Evolutionary conservation across 345 rosid genomes (phyloP).

Genomic region (Odontarrhena argentea): DNA sequence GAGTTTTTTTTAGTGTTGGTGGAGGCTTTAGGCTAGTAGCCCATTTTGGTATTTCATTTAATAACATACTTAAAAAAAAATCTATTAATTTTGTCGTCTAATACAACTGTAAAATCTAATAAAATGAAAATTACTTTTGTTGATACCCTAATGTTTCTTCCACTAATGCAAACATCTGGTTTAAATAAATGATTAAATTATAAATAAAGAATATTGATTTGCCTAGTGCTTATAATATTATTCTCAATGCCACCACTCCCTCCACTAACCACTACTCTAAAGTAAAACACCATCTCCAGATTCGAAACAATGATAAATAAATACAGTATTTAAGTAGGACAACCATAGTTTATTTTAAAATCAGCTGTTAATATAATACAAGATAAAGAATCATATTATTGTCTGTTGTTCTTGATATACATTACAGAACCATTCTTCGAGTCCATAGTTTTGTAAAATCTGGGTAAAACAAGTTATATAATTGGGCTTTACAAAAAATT

Average conservation of each 20-base stretch:
- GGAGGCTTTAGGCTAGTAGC: slow-evolving; percentile 39
- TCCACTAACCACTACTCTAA: slow-evolving; percentile 32
- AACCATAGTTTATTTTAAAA: too few species aligned
- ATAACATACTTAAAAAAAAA: slow-evolving; percentile 23
- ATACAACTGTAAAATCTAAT: slow-evolving; percentile 30
- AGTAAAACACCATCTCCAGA: slow-evolving; percentile 27
- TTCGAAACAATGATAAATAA: slow-evolving; percentile 3
- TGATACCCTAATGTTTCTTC: slow-evolving; percentile 34
- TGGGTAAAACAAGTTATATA: too few species aligned
- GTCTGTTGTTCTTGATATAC: too few species aligned
- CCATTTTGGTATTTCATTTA: slow-evolving; percentile 27
- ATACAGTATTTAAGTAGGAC: background rate
- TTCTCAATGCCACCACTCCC: slow-evolving; percentile 12
- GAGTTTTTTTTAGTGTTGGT: slow-evolving; percentile 36
- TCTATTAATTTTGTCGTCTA: slow-evolving; percentile 27
- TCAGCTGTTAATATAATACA: too few species aligned
- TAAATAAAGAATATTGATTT: slow-evolving; percentile 14
- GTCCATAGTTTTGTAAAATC: too few species aligned
- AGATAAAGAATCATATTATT: too few species aligned
- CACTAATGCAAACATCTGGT: slow-evolving; percentile 35
- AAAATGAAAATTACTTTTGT: slow-evolving; percentile 24
- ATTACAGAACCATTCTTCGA: too few species aligned
- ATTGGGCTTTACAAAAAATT: too few species aligned
- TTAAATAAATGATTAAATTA: background rate
- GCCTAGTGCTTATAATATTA: slow-evolving; percentile 23